A percentile compares a stretch with the other conserved stretches of the same genome.
Evolutionary conservation across 768 basidiomycete species (phyloP).

Genomic region (Mrakia frigida): DNA sequence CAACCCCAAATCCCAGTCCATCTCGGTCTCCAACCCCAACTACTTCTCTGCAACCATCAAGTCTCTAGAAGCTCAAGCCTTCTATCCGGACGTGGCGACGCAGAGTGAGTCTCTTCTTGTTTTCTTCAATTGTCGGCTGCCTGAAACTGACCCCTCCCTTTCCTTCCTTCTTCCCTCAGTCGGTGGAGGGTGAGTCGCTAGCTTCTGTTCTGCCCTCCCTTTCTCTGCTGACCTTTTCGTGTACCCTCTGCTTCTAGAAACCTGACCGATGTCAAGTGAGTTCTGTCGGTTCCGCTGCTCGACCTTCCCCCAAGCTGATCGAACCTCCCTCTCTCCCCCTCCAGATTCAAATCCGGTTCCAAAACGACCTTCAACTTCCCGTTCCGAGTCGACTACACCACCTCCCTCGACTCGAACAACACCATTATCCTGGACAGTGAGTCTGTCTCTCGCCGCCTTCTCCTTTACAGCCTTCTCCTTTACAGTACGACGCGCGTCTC

Average conservation of each 20-base stretch:
- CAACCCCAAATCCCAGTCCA: not conserved
- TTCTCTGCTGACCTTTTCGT: not conserved
- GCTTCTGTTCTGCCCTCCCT: not conserved
- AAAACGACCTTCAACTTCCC: constrained; percentile 28
- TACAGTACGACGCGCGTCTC: not conserved
- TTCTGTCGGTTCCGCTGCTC: too few relatives aligned
- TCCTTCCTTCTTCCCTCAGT: not conserved
- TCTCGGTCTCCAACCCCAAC: constrained; percentile 23
- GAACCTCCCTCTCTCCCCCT: too few relatives aligned
- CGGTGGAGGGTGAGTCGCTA: constrained; percentile 8
- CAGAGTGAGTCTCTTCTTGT: constrained; percentile 8
- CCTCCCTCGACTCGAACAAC: not conserved
- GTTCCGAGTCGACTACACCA: constrained; percentile 11
- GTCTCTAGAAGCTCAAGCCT: constrained; percentile 19
- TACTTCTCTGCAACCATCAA: constrained; percentile 24
- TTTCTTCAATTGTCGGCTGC: not conserved
- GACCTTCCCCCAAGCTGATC: not conserved
- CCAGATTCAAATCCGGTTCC: not conserved
- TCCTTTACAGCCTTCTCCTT: not conserved
- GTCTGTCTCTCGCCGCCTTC: not conserved
- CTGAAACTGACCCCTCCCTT: not conserved
- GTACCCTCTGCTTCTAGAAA: not conserved
- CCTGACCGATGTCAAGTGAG: not conserved
- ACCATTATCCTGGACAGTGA: constrained; percentile 18
- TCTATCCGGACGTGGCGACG: constrained; percentile 11